These are phyloP conservation scores for Trametes hirsuta DNA, from an alignment of 1,284 basidiomycete species.

Conservation along the genomic window DNA sequence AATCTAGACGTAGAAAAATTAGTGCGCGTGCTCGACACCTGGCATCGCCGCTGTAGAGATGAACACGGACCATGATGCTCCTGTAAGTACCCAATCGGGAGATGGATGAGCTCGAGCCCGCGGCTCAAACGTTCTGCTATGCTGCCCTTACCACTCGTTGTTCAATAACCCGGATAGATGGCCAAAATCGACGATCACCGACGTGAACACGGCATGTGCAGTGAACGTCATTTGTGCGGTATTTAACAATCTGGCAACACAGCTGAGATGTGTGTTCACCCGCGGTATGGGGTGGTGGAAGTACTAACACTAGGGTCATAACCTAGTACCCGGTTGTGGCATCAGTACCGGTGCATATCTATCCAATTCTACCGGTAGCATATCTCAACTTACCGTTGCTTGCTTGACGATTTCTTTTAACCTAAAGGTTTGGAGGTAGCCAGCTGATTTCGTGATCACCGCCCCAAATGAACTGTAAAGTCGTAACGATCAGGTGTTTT, in stretches of 20 bases:
- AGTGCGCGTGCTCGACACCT: too few species aligned
- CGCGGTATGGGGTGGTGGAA: neutral
- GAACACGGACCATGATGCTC: conserved; percentile 12
- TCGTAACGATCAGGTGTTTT: too few species aligned
- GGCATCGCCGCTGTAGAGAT: too few species aligned
- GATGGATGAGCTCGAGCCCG: neutral
- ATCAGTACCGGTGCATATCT: neutral
- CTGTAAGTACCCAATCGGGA: neutral
- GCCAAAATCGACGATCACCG: conserved; percentile 13
- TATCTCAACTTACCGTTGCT: conserved; percentile 3
- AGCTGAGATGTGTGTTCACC: neutral
- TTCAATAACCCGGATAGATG: neutral
- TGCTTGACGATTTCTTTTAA: neutral
- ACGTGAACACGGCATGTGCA: conserved; percentile 9
- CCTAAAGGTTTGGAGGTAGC: conserved; percentile 2
- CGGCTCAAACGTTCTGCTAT: neutral
- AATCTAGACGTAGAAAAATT: neutral
- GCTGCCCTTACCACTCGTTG: conserved; percentile 8
- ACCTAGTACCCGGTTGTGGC: neutral
- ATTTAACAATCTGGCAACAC: conserved; percentile 6
- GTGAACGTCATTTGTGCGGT: conserved; percentile 12
- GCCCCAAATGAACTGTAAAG: conserved; percentile 15
- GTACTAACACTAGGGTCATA: conserved; percentile 12
- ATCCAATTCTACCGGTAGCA: neutral
- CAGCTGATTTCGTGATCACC: conserved; percentile 10